A percentile compares a stretch with the other conserved stretches of the same genome.
phyloP scores from a whole-genome alignment of 1,284 basidiomycete species.

The Schizophyllum amplum region DNA sequence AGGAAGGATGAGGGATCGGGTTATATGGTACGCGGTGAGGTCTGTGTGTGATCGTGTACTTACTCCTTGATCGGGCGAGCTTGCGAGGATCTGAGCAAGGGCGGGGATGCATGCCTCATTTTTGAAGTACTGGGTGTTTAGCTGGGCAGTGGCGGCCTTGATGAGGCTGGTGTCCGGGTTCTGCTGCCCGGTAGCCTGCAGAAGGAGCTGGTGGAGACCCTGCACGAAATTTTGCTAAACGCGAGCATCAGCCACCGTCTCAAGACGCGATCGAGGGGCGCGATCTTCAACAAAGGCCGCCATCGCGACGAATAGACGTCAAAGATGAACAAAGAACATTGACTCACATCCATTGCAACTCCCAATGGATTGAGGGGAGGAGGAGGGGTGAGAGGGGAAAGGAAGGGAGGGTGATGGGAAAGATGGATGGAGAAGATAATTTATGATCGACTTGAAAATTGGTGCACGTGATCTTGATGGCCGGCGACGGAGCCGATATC shows the following conservation, averaged over 20 bases:
- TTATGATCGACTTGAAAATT: conserved; percentile 7
- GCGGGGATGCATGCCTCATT: conserved; percentile 86
- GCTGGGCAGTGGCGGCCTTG: conserved; percentile 85
- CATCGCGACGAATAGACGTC: background rate
- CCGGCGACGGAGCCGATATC: too few species aligned
- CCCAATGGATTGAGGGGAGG: background rate
- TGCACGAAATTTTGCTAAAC: conserved; percentile 61
- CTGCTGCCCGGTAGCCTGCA: conserved; percentile 63
- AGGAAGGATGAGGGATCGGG: conserved; percentile 1
- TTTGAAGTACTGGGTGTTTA: conserved; percentile 92
- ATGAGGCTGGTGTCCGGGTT: conserved; percentile 76
- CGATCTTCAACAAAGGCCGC: background rate
- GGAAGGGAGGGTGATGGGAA: conserved; percentile 17
- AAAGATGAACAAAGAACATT: background rate
- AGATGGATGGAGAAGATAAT: conserved; percentile 9
- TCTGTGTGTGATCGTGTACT: conserved; percentile 15
- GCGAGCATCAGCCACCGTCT: conserved; percentile 2
- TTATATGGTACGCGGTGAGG: conserved; percentile 4
- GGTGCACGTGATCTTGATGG: too few species aligned
- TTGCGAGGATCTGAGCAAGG: conserved; percentile 83
- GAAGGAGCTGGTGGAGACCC: conserved; percentile 76
- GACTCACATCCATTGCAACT: conserved; percentile 10
- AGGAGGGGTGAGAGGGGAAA: conserved; percentile 10
- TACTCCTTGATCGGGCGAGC: conserved; percentile 70
- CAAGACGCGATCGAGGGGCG: conserved; percentile 16